Conservation (phyloP, 2,329 filamentous ascomycete genomes). For the Laburnicola sp. region DNA sequence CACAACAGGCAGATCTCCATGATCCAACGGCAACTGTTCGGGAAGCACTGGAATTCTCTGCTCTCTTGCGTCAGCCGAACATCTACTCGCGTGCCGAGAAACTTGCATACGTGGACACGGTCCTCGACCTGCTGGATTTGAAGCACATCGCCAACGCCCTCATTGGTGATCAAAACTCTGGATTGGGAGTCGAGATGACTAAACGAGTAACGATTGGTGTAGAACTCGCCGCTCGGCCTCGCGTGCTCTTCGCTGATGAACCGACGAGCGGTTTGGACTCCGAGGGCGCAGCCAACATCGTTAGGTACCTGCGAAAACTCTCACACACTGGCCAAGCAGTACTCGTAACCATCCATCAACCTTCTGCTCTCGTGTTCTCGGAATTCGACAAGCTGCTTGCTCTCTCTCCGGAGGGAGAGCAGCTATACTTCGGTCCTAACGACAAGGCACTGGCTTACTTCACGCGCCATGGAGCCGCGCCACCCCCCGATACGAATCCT, state of each 20-base stretch:
- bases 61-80: slow-evolving; percentile 60
- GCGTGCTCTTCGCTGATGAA: slow-evolving; percentile 74
- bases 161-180: slow-evolving; percentile 58
- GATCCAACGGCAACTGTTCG: slow-evolving; percentile 60
- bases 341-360: slow-evolving; percentile 85
- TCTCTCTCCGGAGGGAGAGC: slow-evolving; percentile 72
- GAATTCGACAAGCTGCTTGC: slow-evolving; percentile 79
- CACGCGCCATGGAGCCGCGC: slow-evolving; percentile 56
- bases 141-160: slow-evolving; percentile 62
- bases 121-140: slow-evolving; percentile 61
- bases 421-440: slow-evolving; percentile 82
- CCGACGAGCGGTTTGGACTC: slow-evolving; percentile 72
- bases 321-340: slow-evolving; percentile 78
- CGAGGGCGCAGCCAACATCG: slow-evolving; percentile 71
- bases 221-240: slow-evolving; percentile 63
- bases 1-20: slow-evolving; percentile 65
- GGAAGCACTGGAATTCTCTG: slow-evolving; percentile 63
- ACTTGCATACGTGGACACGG: slow-evolving; percentile 62
- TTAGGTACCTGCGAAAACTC: slow-evolving; percentile 72
- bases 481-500: slow-evolving; percentile 53
- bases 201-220: slow-evolving; percentile 64
- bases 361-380: slow-evolving; percentile 77
- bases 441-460: slow-evolving; percentile 66
- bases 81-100: slow-evolving; percentile 59
- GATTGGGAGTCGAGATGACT: slow-evolving; percentile 63